Conservation (phyloP, 2,329 filamentous ascomycete species). For the Chalara sp. region DNA sequence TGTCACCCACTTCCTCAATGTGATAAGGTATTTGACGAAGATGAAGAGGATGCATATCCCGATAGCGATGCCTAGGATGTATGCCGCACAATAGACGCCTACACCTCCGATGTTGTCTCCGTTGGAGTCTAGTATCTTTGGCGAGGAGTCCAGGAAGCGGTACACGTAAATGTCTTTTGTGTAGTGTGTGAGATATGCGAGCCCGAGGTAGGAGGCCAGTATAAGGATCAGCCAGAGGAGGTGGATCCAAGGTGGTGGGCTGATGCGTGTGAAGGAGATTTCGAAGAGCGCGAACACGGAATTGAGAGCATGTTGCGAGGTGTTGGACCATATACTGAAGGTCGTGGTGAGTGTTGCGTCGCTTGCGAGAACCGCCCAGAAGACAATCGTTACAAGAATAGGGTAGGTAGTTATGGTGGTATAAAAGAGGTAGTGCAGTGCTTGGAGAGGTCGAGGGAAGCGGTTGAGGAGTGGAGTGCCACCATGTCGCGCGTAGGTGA, state of each 20-base stretch:
- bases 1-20: conserved; percentile 24
- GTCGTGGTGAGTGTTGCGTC: conserved; percentile 37
- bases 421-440: conserved; percentile 59
- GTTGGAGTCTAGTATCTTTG: background rate
- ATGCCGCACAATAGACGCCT: conserved; percentile 15
- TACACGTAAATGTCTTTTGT: conserved; percentile 73
- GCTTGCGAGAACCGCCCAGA: conserved; percentile 56
- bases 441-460: conserved; percentile 55
- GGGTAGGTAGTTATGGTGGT: conserved; percentile 57
- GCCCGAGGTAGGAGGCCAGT: conserved; percentile 61
- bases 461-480: conserved; percentile 50
- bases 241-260: conserved; percentile 56
- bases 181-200: conserved; percentile 68
- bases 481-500: conserved; percentile 53
- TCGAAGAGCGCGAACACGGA: conserved; percentile 69
- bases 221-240: conserved; percentile 63
- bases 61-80: conserved; percentile 22
- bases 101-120: conserved; percentile 13
- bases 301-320: conserved; percentile 73
- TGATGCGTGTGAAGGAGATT: conserved; percentile 60
- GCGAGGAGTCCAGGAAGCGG: conserved; percentile 60
- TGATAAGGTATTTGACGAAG: conserved; percentile 9
- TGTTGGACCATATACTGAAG: conserved; percentile 57
- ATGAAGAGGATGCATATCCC: conserved; percentile 20
- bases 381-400: conserved; percentile 64